Percentiles rank a stretch among this genome's conserved stretches.
These are phyloP conservation scores for Sextonia rubra DNA, from an alignment of 164 flowering plant genomes.

Conservation along the genomic window DNA sequence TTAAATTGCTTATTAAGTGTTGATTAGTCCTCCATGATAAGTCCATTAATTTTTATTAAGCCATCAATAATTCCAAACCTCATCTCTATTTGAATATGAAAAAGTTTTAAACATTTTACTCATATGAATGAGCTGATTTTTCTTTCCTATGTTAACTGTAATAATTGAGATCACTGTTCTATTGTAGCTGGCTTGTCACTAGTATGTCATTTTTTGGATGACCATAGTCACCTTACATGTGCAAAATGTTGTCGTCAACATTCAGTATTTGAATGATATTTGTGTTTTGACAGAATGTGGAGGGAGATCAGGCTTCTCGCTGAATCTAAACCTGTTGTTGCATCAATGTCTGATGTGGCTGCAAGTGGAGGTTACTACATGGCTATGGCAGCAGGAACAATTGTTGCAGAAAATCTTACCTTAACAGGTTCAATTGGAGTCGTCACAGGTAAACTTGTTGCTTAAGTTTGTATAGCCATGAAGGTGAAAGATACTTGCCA, in stretches of 20 bases:
- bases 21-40: no score
- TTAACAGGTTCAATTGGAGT: constrained; percentile 97
- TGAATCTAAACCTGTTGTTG: constrained; percentile 79
- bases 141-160: not conserved
- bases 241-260: not conserved
- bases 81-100: no score
- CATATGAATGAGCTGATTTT: no score
- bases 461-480: no score
- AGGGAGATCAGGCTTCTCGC: constrained; percentile 90
- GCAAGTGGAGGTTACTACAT: constrained; percentile 99
- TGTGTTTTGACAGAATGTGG: constrained; percentile 72
- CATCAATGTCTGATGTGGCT: constrained; percentile 97
- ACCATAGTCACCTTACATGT: not conserved
- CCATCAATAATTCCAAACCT: no score
- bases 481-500: no score
- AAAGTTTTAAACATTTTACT: no score
- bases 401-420: constrained; percentile 87
- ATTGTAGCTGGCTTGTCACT: not conserved
- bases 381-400: constrained; percentile 87
- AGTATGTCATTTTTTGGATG: not conserved
- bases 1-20: no score
- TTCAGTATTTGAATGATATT: not conserved
- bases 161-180: not conserved
- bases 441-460: constrained; percentile 64
- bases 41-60: no score